Evolutionary conservation across 1,139 yeast genomes (phyloP), one percentile per base, ranked within the genome.

Genomic region (Zygoascus hellenicus): DNA sequence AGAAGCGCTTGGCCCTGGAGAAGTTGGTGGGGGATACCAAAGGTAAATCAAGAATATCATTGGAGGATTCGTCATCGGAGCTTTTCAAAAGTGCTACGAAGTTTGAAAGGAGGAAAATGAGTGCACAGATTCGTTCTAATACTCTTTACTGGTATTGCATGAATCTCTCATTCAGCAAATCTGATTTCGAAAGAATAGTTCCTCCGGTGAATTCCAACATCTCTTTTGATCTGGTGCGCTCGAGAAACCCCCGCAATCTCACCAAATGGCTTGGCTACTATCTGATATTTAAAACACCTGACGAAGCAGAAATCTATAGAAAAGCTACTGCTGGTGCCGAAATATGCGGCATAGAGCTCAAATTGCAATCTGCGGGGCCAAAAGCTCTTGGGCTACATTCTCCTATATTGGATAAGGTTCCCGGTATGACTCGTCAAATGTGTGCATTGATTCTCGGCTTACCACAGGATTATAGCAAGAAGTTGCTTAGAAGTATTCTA

Each of bases 261-360:
- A 55, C 65, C 28, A 74, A 76, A 38, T 64, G 70, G 52, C 72
- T 75, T 42, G 71, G 74, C 2, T 80, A 80, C 59, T 81, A 73
- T 57, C 63, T 82, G 35, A 60, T 77, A 2, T 82, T 82, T 56
- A 67, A 69, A 3, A 63, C 66, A 38, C 61, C 64, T 43, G 66
- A 69, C 30, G 75, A 74, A 17, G 86, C 87, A 0, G 70, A 77
- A 28, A 67, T 69, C 2, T 82, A 74, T 59, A 67, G 65, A 57
- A 56, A 68, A 14, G 83, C 78, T 56, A 76, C 83, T 0, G 51
- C 60, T 4, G 71, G 72, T 4, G 71, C 74, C 44, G 67, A 69
- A 46, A 58, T 81, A 34, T 76, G 80, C 54, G 87, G 87, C 1
- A 57, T 73, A 38, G 69, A 67, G 17, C 56, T 78, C 26, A 63